A percentile compares a stretch with the other conserved stretches of the same genome.
These are phyloP conservation scores for Fusarium scirpi DNA, from an alignment of 2,329 filamentous ascomycete genomes.

Conservation along the genomic window DNA sequence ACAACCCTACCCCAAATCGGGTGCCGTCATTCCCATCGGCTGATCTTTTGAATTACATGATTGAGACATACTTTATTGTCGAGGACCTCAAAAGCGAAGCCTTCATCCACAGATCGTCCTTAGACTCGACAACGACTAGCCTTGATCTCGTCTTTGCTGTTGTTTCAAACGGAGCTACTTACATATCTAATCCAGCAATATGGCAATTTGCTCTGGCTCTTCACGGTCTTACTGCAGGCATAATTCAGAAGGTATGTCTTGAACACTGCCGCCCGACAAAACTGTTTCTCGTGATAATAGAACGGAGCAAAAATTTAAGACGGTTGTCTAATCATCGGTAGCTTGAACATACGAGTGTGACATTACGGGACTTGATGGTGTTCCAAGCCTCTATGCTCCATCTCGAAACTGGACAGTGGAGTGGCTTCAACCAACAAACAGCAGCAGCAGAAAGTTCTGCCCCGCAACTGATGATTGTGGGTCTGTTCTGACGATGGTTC, in stretches of 20 bases:
- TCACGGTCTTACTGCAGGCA: constrained; percentile 31
- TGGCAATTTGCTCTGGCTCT: constrained; percentile 46
- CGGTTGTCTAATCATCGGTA: constrained; percentile 5
- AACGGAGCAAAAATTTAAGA: background rate
- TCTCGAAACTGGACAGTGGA: constrained; percentile 43
- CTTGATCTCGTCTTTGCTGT: constrained; percentile 40
- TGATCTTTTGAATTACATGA: constrained; percentile 38
- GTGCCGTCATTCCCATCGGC: constrained; percentile 43
- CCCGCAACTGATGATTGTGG: constrained; percentile 36
- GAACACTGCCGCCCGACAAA: background rate
- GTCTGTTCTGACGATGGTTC: constrained; percentile 3
- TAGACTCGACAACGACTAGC: constrained; percentile 25
- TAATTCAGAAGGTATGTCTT: constrained; percentile 36
- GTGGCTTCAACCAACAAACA: constrained; percentile 40
- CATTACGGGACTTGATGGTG: constrained; percentile 34
- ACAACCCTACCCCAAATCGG: constrained; percentile 35
- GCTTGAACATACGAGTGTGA: constrained; percentile 26
- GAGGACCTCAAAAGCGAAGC: constrained; percentile 37
- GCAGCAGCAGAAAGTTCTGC: constrained; percentile 36
- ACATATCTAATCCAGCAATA: constrained; percentile 34
- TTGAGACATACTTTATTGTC: constrained; percentile 35
- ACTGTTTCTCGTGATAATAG: background rate
- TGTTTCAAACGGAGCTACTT: constrained; percentile 39
- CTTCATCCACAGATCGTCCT: constrained; percentile 40
- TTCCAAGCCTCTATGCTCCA: constrained; percentile 43